Conservation (phyloP, 1,139 yeast genomes). For the Pneumocystis wakefieldiae region DNA sequence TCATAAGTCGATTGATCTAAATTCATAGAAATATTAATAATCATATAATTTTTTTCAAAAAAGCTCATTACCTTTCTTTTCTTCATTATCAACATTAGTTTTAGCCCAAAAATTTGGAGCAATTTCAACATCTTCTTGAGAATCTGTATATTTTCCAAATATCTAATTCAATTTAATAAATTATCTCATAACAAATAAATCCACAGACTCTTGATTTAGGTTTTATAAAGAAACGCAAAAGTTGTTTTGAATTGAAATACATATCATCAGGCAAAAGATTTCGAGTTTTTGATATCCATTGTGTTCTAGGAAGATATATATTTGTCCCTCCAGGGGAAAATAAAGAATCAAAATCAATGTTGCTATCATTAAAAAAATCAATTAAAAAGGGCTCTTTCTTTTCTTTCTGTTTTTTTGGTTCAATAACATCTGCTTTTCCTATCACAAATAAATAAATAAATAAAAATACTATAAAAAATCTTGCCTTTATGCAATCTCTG, state of each 20-base stretch:
- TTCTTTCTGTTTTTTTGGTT: conserved; percentile 17
- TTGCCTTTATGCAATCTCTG: conserved; percentile 33
- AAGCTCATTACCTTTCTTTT: neutral
- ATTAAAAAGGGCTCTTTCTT: conserved; percentile 28
- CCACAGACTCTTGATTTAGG: conserved; percentile 30
- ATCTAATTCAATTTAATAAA: conserved; percentile 6
- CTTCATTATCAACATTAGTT: conserved; percentile 14
- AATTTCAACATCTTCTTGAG: conserved; percentile 6
- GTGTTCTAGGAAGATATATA: conserved; percentile 32
- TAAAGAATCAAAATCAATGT: conserved; percentile 31
- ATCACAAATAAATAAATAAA: conserved; percentile 4
- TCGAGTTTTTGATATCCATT: conserved; percentile 29
- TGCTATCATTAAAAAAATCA: conserved; percentile 37
- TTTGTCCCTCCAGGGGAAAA: conserved; percentile 36
- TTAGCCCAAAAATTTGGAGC: conserved; percentile 70
- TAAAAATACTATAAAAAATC: conserved; percentile 15
- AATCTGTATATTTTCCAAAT: neutral
- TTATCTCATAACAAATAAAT: conserved; percentile 3
- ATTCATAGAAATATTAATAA: conserved; percentile 19
- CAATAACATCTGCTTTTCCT: neutral
- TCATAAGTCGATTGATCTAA: conserved; percentile 27
- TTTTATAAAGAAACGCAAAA: conserved; percentile 55
- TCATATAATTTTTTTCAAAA: neutral
- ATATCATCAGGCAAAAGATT: conserved; percentile 60
- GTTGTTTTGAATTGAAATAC: conserved; percentile 52